A percentile compares a stretch with the other conserved stretches of the same genome.
phyloP scores from a whole-genome alignment of 2,329 filamentous ascomycete genomes.

The Colletotrichum somersetense region DNA sequence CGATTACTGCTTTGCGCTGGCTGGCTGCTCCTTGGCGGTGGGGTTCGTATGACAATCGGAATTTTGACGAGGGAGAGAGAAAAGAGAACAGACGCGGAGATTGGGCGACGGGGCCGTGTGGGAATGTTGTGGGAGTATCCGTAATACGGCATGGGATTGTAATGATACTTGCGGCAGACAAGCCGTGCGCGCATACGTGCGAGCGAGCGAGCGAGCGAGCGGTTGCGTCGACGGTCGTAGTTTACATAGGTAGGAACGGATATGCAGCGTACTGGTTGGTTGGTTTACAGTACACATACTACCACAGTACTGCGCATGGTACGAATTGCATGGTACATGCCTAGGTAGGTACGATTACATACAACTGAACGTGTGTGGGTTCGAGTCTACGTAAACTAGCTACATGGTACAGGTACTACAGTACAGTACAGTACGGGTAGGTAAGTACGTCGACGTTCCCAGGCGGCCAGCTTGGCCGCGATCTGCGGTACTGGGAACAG shows the following conservation, averaged over 20 bases:
- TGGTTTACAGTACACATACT: too few relatives aligned
- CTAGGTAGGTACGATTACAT: too few relatives aligned
- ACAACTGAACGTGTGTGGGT: slow-evolving; percentile 22
- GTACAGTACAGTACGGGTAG: too few relatives aligned
- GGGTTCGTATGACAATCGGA: slow-evolving; percentile 38
- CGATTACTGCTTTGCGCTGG: slow-evolving; percentile 10
- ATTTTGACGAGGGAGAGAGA: slow-evolving; percentile 38
- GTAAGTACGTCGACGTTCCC: slow-evolving; percentile 27
- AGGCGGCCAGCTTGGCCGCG: slow-evolving; percentile 23
- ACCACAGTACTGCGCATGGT: too few relatives aligned
- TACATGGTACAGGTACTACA: too few relatives aligned
- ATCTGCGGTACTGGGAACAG: slow-evolving; percentile 35
- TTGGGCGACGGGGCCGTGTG: slow-evolving; percentile 30
- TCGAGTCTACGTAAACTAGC: slow-evolving; percentile 8
- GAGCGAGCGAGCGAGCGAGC: not conserved
- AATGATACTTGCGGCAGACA: slow-evolving; percentile 6
- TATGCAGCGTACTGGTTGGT: too few relatives aligned
- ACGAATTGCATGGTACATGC: too few relatives aligned
- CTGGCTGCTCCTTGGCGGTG: slow-evolving; percentile 27
- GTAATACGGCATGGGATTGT: slow-evolving; percentile 38
- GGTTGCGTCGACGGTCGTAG: slow-evolving; percentile 35
- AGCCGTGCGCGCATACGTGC: not conserved
- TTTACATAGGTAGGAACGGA: not conserved
- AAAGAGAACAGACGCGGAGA: slow-evolving; percentile 37
- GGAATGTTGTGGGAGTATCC: slow-evolving; percentile 33